A percentile compares a stretch with the other conserved stretches of the same genome.
Evolutionary conservation across 1,284 basidiomycete genomes (phyloP).

Genomic region (Heterobasidion parviporum): DNA sequence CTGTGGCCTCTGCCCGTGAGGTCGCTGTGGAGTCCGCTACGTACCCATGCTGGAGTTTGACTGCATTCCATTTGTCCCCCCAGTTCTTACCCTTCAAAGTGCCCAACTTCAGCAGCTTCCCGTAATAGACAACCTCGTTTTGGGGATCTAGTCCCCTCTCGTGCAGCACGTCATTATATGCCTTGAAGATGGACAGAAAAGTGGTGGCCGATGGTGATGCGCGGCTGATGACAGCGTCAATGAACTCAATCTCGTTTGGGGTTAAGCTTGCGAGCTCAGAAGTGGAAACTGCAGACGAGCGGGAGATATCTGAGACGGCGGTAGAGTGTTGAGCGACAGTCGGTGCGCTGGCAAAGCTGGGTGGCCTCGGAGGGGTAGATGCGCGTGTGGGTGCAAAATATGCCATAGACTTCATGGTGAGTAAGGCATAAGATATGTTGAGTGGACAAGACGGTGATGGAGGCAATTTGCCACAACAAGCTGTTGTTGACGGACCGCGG

Average conservation of each 20-base stretch:
- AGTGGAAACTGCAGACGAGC: conserved; percentile 34
- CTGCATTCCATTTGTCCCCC: conserved; percentile 67
- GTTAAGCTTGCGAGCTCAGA: conserved; percentile 55
- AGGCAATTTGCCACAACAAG: too few species aligned
- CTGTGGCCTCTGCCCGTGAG: too few species aligned
- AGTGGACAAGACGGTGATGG: background rate
- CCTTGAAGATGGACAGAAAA: conserved; percentile 71
- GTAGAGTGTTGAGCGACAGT: conserved; percentile 15
- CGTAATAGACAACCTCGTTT: conserved; percentile 72
- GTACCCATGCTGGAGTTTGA: conserved; percentile 51
- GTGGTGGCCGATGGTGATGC: conserved; percentile 58
- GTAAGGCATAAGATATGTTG: background rate
- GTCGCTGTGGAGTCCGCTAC: conserved; percentile 2
- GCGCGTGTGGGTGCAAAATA: conserved; percentile 21
- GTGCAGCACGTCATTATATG: conserved; percentile 68
- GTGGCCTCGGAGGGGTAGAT: conserved; percentile 19
- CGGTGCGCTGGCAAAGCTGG: conserved; percentile 9
- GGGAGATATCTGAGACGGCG: conserved; percentile 30
- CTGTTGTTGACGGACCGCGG: background rate
- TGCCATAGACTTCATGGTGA: conserved; percentile 14
- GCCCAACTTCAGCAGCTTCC: conserved; percentile 69
- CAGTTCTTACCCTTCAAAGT: conserved; percentile 69
- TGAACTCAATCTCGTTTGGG: conserved; percentile 53
- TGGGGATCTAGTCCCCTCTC: conserved; percentile 70
- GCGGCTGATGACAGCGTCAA: conserved; percentile 64